These are phyloP conservation scores for Alnus rubra DNA, from an alignment of 306 rosid species.

Conservation along the genomic window DNA sequence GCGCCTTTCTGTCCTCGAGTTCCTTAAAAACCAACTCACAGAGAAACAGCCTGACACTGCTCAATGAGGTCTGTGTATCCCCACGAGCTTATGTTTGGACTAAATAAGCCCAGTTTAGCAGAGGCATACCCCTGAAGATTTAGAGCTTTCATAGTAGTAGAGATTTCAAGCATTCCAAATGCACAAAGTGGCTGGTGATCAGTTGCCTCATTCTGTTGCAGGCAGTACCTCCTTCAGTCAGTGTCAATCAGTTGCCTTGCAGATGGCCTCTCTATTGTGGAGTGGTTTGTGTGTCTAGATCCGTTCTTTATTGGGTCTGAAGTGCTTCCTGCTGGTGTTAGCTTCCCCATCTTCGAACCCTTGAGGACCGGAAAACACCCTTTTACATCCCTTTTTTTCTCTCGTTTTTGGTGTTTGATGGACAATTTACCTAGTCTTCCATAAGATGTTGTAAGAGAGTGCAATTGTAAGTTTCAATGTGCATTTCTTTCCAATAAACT, in stretches of 20 bases:
- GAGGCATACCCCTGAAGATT: constrained; percentile 23
- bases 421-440: constrained; percentile 19
- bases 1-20: constrained; percentile 78
- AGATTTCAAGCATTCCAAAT: constrained; percentile 21
- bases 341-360: background rate
- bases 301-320: background rate
- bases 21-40: constrained; percentile 60
- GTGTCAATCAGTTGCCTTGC: background rate
- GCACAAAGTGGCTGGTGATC: constrained; percentile 15
- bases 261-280: background rate
- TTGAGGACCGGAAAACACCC: background rate
- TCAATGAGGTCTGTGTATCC: constrained; percentile 16
- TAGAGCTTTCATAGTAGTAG: constrained; percentile 23
- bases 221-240: background rate
- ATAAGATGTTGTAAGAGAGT: constrained; percentile 28
- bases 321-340: background rate
- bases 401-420: constrained; percentile 5
- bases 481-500: constrained; percentile 15
- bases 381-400: background rate
- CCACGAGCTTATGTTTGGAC: constrained; percentile 4
- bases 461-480: constrained; percentile 1
- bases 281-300: constrained; percentile 2
- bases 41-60: constrained; percentile 53
- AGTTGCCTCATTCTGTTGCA: constrained; percentile 9
- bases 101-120: constrained; percentile 21